Evolutionary conservation across 2,329 filamentous ascomycete species (phyloP).

Genomic region (Onygenales sp.): DNA sequence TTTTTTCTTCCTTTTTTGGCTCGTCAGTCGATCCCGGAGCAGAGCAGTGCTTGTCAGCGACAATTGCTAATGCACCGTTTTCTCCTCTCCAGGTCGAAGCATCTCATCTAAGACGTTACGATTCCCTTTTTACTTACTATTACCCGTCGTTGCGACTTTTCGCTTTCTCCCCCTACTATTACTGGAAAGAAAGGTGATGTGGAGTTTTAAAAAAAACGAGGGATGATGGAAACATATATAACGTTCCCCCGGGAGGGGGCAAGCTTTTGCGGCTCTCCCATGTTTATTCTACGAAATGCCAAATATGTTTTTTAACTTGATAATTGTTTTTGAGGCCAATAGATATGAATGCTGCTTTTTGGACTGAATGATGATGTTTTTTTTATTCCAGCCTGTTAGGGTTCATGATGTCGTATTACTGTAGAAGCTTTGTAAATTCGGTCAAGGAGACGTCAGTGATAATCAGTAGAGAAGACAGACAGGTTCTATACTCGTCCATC

Average conservation of each 20-base stretch:
- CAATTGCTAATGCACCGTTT: neutral
- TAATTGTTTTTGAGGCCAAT: neutral
- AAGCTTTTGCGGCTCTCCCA: neutral
- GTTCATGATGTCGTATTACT: too few species aligned
- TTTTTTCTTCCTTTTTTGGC: slow-evolving; percentile 3
- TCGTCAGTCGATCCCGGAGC: neutral
- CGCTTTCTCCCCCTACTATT: neutral
- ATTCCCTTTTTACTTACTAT: slow-evolving; percentile 1
- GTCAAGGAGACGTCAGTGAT: neutral
- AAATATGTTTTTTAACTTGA: neutral
- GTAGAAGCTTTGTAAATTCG: too few species aligned
- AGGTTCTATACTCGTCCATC: too few species aligned
- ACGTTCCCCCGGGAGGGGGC: neutral
- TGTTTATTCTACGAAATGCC: neutral
- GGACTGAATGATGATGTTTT: too few species aligned
- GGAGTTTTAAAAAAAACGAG: neutral
- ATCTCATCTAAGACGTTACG: slow-evolving; percentile 47
- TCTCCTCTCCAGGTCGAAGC: slow-evolving; percentile 47
- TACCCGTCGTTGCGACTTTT: neutral
- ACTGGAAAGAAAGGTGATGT: neutral
- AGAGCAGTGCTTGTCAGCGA: neutral
- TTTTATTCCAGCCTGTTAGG: too few species aligned
- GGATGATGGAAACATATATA: slow-evolving; percentile 4
- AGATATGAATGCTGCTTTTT: neutral
- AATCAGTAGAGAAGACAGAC: neutral